A percentile compares a stretch with the other conserved stretches of the same genome.
phyloP scores from a whole-genome alignment of 116 monocot genomes.

The Zostera marina region DNA sequence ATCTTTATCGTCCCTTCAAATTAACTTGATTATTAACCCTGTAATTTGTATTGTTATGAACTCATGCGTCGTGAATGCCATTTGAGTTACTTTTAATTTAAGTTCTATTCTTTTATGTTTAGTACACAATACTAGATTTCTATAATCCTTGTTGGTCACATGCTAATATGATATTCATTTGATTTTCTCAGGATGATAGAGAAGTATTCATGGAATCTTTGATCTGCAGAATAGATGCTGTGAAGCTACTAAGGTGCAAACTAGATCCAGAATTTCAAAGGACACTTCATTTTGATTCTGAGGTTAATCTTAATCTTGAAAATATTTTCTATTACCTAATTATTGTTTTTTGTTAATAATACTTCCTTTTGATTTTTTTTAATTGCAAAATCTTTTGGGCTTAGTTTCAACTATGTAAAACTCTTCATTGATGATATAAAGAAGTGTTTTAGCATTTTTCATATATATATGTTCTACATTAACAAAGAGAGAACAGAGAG shows the following conservation, averaged over 20 bases:
- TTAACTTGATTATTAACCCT: no score
- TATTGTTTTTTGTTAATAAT: neutral
- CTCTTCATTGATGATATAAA: no score
- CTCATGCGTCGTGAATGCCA: no score
- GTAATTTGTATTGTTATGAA: no score
- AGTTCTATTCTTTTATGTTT: neutral
- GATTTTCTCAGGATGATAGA: conserved; percentile 24
- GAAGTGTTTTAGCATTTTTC: no score
- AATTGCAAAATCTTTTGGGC: no score
- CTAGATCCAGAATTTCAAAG: conserved; percentile 43
- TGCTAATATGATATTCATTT: neutral
- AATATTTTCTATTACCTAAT: neutral
- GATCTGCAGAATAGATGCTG: conserved; percentile 44
- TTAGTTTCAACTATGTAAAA: no score
- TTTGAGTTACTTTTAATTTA: no score
- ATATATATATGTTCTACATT: neutral
- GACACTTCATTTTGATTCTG: conserved; percentile 52
- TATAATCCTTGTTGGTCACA: neutral
- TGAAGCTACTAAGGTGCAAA: conserved; percentile 58
- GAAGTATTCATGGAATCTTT: conserved; percentile 63
- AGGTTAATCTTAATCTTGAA: conserved; percentile 25
- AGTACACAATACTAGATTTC: neutral
- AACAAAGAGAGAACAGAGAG: neutral
- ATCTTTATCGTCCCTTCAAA: no score
- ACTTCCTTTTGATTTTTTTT: neutral